A percentile compares a stretch with the other conserved stretches of the same genome.
Conservation (phyloP, 441 rosid genomes). For the Capsella rubella region DNA sequence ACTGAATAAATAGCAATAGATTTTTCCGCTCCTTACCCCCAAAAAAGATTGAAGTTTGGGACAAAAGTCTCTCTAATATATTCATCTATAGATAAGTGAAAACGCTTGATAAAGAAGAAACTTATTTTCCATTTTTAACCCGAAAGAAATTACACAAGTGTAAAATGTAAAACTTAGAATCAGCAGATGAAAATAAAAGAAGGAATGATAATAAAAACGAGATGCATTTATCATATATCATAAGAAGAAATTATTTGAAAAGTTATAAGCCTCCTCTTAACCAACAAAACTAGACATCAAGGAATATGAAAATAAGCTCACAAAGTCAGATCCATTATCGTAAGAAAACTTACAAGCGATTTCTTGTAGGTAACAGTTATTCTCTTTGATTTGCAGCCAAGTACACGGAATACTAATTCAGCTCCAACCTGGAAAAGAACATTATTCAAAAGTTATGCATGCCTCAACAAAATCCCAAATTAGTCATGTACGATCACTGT, state of each 20-base stretch:
- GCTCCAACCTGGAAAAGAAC: constrained; percentile 77
- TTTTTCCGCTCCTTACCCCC: constrained; percentile 12
- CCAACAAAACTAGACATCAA: constrained; percentile 30
- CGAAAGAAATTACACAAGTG: constrained; percentile 5
- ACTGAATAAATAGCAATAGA: constrained; percentile 17
- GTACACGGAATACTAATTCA: constrained; percentile 90
- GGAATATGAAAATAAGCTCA: constrained; percentile 28
- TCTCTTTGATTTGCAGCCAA: constrained; percentile 98
- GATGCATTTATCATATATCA: constrained; percentile 11
- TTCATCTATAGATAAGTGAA: constrained; percentile 11
- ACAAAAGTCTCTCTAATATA: constrained; percentile 22
- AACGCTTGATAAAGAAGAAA: constrained; percentile 15
- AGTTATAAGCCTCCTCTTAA: constrained; percentile 21
- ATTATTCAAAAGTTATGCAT: constrained; percentile 28
- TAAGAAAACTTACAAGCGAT: constrained; percentile 77
- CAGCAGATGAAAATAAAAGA: constrained; percentile 17
- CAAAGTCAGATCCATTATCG: constrained; percentile 31
- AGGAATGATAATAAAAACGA: constrained; percentile 18
- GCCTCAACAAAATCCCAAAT: constrained; percentile 22
- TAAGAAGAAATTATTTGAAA: constrained; percentile 6
- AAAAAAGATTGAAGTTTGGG: constrained; percentile 5
- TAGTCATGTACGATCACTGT: constrained; percentile 22
- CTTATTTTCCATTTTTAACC: constrained; percentile 5
- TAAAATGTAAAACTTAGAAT: constrained; percentile 10
- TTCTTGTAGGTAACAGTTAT: constrained; percentile 97